Conservation (phyloP, 2,329 filamentous ascomycete species). For the Leptographium flavum region DNA sequence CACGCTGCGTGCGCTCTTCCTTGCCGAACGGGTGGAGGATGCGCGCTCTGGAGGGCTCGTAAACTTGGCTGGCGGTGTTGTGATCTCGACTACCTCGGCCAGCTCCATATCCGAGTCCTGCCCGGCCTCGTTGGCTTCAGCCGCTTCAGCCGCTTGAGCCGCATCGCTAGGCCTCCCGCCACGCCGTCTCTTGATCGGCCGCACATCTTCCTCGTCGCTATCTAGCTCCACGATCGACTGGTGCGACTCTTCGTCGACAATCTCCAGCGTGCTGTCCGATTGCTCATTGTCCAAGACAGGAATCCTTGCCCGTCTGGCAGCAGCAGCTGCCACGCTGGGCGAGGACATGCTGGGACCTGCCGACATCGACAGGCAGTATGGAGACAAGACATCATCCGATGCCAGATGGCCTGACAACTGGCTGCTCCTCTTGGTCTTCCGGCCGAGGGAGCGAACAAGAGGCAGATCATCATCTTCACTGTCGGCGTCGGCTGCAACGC, state of each 20-base stretch:
- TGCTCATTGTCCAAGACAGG: background rate
- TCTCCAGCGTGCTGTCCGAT: background rate
- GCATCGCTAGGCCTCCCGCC: background rate
- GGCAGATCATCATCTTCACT: conserved; percentile 5
- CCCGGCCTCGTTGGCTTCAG: background rate
- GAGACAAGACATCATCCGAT: background rate
- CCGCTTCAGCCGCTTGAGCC: background rate
- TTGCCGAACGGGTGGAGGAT: conserved; percentile 2
- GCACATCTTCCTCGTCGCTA: conserved; percentile 3
- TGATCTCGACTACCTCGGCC: background rate
- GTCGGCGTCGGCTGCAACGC: background rate
- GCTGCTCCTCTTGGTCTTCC: background rate
- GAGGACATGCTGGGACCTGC: background rate
- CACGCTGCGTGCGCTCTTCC: conserved; percentile 8
- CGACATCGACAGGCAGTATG: background rate
- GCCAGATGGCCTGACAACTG: background rate
- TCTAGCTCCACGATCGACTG: conserved; percentile 1
- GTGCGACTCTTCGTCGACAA: background rate
- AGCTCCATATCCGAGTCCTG: background rate
- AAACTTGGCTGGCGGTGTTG: background rate
- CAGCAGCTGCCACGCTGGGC: background rate
- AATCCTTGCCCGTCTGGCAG: background rate
- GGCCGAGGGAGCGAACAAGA: background rate
- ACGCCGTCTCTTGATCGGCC: conserved; percentile 5
- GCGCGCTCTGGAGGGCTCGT: background rate